Evolutionary conservation across 495 filamentous ascomycete species (phyloP), one percentile per base, ranked within the genome.

Genomic region (Aspergillus carlsbadensis): DNA sequence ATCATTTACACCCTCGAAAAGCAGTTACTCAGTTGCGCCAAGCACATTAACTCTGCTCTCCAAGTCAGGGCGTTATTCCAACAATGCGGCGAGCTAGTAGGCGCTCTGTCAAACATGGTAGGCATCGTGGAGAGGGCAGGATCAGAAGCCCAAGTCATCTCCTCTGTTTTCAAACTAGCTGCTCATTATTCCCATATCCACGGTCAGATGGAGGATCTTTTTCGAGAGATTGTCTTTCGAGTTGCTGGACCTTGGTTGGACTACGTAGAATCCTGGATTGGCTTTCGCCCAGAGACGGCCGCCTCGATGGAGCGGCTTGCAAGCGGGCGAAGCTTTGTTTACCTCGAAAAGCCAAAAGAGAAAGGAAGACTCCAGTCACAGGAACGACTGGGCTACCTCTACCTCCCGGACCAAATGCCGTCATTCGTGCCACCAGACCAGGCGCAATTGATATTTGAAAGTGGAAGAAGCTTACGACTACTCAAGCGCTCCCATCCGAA

Each of bases 201-300:
- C 51, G 75, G 70, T 8, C 83, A 85, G 63, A 64, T 94, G 34
- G 80, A 81, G 34, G 76, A 78, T 18, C 71, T 87, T n/a, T 70
- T 90, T 37, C 74, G 85, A 24, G 82, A 89, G 57, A 76, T 96
- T 1, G 65, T 96, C 8, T 71, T 77, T 8, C 79, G 83, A 14
- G 81, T 88, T 0, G 84, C 84, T 10, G 60, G 56, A 11, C 76
- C 93, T 2, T 96, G 89, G 86, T 76, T 89, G 35, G 80, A 84
- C 15, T 82, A 87, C 46, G 73, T 89, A 2, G 84, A 88, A 41
- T 81, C 84, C 49, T 96, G 91, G 90, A 80, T 92, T 54, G 92
- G 92, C 0, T 75, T 94, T 10, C 81, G 75, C 50, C 66, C 74
- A 7, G 85, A 86, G 52, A 70, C 74, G 14, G 75, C 79, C 6